These are phyloP conservation scores for Phytopythium kandeliae DNA, from an alignment of 352 stramenopile genomes.

Conservation along the genomic window DNA sequence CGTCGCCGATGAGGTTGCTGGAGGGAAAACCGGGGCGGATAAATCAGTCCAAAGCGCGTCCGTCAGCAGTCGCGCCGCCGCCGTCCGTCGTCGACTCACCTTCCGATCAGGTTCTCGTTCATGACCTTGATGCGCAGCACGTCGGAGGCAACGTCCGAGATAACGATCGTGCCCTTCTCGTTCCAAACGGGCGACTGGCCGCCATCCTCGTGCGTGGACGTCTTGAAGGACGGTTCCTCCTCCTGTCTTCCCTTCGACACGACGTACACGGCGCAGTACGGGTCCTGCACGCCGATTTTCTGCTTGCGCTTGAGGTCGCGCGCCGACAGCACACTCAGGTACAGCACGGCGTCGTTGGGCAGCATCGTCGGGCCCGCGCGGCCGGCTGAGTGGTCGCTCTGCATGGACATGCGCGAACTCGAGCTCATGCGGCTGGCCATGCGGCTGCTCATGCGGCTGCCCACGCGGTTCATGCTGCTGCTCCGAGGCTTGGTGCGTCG, in stretches of 20 bases:
- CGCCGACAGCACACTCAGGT: conserved; percentile 57
- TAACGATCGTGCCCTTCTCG: conserved; percentile 63
- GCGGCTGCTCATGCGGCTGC: neutral
- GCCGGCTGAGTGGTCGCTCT: conserved; percentile 25
- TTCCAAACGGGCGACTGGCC: conserved; percentile 61
- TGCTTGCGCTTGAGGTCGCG: conserved; percentile 67
- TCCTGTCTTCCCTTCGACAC: conserved; percentile 44
- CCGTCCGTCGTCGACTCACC: too few species aligned
- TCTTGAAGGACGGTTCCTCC: conserved; percentile 58
- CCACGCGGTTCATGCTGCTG: conserved; percentile 2
- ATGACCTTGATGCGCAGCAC: conserved; percentile 64
- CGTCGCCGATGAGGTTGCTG: conserved; percentile 67
- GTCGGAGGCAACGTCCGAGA: conserved; percentile 59
- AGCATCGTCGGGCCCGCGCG: conserved; percentile 24
- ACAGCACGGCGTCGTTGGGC: conserved; percentile 68
- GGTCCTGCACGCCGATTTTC: conserved; percentile 67
- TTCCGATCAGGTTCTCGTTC: conserved; percentile 81
- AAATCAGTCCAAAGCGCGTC: neutral
- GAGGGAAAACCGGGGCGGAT: neutral
- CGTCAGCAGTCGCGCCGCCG: neutral
- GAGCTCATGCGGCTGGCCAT: conserved; percentile 18
- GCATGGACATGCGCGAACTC: conserved; percentile 20
- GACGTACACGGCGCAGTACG: conserved; percentile 60
- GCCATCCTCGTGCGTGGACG: conserved; percentile 67
- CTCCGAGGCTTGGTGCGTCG: neutral